Conservation (phyloP, 1,284 basidiomycete genomes). For the Sanghuangporus weigelae region DNA sequence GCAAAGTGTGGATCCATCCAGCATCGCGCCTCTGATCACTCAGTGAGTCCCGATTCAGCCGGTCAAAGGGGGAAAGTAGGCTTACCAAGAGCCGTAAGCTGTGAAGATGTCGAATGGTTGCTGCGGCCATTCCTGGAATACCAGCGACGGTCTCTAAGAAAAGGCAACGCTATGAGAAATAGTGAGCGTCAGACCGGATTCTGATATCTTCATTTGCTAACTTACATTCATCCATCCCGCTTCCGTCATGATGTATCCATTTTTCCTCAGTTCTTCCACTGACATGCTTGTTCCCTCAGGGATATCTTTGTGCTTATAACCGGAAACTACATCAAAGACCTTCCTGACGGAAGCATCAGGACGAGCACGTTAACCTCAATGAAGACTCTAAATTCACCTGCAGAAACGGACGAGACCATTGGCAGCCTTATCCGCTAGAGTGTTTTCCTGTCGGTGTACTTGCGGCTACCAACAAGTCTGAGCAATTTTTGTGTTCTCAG, state of each 20-base stretch:
- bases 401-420: constrained; percentile 54
- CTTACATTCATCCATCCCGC: constrained; percentile 72
- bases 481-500: background rate
- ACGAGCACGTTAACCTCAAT: background rate
- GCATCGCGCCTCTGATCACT: constrained; percentile 73
- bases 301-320: constrained; percentile 73
- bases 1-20: constrained; percentile 81
- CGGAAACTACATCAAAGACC: constrained; percentile 71
- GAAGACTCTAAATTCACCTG: constrained; percentile 32
- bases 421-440: constrained; percentile 70
- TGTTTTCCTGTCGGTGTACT: constrained; percentile 62
- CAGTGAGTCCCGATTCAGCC: constrained; percentile 12
- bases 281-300: constrained; percentile 58
- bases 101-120: constrained; percentile 77
- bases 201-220: constrained; percentile 7
- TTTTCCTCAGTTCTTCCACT: constrained; percentile 64
- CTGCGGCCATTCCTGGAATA: constrained; percentile 92
- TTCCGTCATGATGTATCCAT: constrained; percentile 69
- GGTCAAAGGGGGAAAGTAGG: background rate
- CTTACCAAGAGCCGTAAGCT: constrained; percentile 79
- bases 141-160: constrained; percentile 91
- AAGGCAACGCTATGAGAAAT: constrained; percentile 59
- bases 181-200: background rate
- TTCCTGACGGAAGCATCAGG: constrained; percentile 33
- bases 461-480: constrained; percentile 42